These are phyloP conservation scores for Piloderma croceum DNA, from an alignment of 768 basidiomycete species.

Conservation along the genomic window DNA sequence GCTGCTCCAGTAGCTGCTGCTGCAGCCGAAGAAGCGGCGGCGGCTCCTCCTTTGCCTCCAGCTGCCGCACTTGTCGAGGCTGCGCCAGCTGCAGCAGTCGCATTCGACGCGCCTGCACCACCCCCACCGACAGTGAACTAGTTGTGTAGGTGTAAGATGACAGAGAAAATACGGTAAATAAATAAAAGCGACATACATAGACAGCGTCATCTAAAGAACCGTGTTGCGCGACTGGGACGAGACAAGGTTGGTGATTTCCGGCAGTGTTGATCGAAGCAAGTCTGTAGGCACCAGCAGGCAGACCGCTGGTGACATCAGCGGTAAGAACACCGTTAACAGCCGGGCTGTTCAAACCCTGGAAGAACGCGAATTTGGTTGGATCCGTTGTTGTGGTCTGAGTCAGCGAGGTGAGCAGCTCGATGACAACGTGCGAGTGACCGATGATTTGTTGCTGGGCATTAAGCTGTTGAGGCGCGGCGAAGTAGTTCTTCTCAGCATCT, in stretches of 20 bases:
- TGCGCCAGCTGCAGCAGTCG: conserved; percentile 4
- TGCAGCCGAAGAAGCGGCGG: conserved; percentile 7
- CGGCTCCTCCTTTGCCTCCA: conserved; percentile 3
- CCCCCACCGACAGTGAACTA: conserved; percentile 31
- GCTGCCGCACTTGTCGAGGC: conserved; percentile 5
- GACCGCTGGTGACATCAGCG: conserved; percentile 46
- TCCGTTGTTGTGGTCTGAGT: conserved; percentile 43
- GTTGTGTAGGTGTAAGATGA: too few species aligned
- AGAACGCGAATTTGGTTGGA: conserved; percentile 51
- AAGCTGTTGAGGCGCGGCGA: conserved; percentile 51
- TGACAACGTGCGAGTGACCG: conserved; percentile 55
- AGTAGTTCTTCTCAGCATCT: conserved; percentile 49
- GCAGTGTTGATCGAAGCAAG: conserved; percentile 52
- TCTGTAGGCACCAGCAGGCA: conserved; percentile 55
- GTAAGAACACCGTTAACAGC: conserved; percentile 45
- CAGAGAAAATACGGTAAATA: conserved; percentile 6
- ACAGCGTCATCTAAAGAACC: conserved; percentile 54
- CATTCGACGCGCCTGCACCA: not conserved
- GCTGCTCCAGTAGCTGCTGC: conserved; percentile 8
- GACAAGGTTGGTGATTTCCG: conserved; percentile 53
- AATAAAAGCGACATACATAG: conserved; percentile 39
- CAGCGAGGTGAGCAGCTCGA: conserved; percentile 39
- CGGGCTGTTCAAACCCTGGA: conserved; percentile 44
- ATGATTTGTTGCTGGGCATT: conserved; percentile 46
- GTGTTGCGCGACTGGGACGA: conserved; percentile 57